These are phyloP conservation scores for carrot (Daucus carota) DNA, from an alignment of 129 eudicot genomes.

Conservation along the genomic window DNA sequence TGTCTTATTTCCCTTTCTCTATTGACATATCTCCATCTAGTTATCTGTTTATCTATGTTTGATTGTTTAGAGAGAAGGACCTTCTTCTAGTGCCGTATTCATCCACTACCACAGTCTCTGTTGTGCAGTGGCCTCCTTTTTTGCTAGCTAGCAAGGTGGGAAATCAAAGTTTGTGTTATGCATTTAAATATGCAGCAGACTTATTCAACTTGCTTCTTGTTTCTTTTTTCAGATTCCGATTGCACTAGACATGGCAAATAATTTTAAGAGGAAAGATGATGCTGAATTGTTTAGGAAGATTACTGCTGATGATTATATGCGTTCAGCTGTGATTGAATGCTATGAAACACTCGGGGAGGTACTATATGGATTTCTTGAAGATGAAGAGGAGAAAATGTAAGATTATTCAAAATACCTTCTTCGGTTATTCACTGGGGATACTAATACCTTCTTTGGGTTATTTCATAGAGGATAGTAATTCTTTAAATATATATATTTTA, in stretches of 20 bases:
- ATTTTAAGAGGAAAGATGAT: conserved; percentile 65
- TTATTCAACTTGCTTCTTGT: conserved; percentile 19
- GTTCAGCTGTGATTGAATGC: conserved; percentile 80
- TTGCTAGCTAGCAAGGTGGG: conserved; percentile 97
- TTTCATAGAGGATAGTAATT: neutral
- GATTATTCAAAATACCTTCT: neutral
- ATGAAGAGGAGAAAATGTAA: conserved; percentile 56
- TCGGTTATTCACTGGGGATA: too few species aligned
- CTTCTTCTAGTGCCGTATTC: conserved; percentile 96
- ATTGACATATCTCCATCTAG: neutral
- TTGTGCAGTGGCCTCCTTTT: conserved; percentile 99
- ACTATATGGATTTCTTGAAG: conserved; percentile 43
- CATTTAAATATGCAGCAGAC: neutral
- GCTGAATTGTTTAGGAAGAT: conserved; percentile 80
- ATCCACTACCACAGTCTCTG: conserved; percentile 48
- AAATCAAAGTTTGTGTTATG: neutral
- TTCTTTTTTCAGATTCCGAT: conserved; percentile 67
- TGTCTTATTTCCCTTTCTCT: neutral
- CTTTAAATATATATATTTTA: neutral
- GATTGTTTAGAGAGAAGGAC: conserved; percentile 67
- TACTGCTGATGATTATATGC: conserved; percentile 75
- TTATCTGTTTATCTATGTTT: neutral
- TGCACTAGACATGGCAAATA: conserved; percentile 99
- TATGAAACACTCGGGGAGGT: conserved; percentile 69
- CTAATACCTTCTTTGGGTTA: neutral